These are phyloP conservation scores for Neonectria neomacrospora DNA, from an alignment of 2,329 filamentous ascomycete species.

Conservation along the genomic window DNA sequence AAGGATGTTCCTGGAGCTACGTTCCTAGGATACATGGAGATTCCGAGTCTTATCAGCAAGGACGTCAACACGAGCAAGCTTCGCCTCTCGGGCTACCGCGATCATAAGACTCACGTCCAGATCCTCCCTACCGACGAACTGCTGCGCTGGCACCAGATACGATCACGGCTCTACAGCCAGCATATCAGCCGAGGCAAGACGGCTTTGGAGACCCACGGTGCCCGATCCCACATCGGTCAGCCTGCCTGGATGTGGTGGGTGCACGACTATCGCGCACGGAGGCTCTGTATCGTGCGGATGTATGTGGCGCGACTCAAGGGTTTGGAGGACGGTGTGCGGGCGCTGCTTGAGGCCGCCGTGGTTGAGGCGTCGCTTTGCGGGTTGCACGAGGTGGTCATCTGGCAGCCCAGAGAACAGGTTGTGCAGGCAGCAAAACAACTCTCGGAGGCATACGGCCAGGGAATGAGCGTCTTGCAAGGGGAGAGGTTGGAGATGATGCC, in stretches of 20 bases:
- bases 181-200: slow-evolving; percentile 31
- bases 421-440: slow-evolving; percentile 44
- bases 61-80: slow-evolving; percentile 43
- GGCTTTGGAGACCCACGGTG: slow-evolving; percentile 6
- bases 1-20: slow-evolving; percentile 32
- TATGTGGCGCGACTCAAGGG: slow-evolving; percentile 32
- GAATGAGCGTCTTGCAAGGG: slow-evolving; percentile 41
- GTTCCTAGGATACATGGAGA: slow-evolving; percentile 40
- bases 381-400: slow-evolving; percentile 49
- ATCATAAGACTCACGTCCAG: slow-evolving; percentile 47
- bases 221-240: slow-evolving; percentile 28
- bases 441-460: slow-evolving; percentile 51
- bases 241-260: slow-evolving; percentile 50
- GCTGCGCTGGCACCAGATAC: slow-evolving; percentile 48
- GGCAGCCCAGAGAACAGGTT: slow-evolving; percentile 50
- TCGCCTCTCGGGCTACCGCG: slow-evolving; percentile 35
- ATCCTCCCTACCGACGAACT: slow-evolving; percentile 47
- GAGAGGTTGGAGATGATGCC: slow-evolving; percentile 49
- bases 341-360: slow-evolving; percentile 49
- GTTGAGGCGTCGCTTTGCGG: slow-evolving; percentile 48
- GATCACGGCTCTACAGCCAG: slow-evolving; percentile 44
- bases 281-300: slow-evolving; percentile 34
- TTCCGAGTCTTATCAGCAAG: slow-evolving; percentile 35
- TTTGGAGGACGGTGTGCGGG: slow-evolving; percentile 40
- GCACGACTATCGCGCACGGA: slow-evolving; percentile 47